Base-by-base conservation (phyloP, 768 basidiomycete species). In the Mycena amicta region DNA sequence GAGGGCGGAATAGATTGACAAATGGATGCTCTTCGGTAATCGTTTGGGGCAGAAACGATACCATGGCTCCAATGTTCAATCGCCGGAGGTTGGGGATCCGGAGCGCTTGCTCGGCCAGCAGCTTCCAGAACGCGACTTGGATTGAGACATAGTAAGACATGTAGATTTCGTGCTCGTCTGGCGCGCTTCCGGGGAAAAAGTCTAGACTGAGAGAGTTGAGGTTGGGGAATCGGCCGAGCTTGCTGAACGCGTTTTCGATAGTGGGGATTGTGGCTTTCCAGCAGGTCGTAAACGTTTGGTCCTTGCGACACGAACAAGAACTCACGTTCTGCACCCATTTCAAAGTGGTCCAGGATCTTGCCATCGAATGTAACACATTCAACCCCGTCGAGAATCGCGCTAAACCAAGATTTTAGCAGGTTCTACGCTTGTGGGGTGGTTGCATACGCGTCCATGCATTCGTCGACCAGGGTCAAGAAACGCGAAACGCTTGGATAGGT, bases 321-420 rank as follows among this genome's bases (percentile, higher is more conserved):
- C 51, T 13, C 50, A 57, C 55, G 29, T n/a, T 53, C 55, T 22
- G 55, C 46, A 23, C 60, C 60, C 4, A 57, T 43, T 2, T 53
- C 55, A 22, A 53, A 61, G 49, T 61, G 56, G 47, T 61, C 60
- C 26, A 52, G 16, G 16, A 8, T 2, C 23, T 23, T 30, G 13
- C 55, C 60, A 20, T 61, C 52, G 41, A 61, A 61, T 13, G 29
- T 5, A 8, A 61, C 3, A 11, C 15, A 25, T 8, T 57, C 52
- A 13, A 61, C 60, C 5, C 23, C 49, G 26, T 53, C 16, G 28
- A 61, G 22, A 31, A 61, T 61, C 27, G 8, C n/a, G 2, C 60
- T 61, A 20, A 22, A n/a, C n/a, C n/a, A n/a, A n/a, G n/a, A n/a
- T n/a, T n/a, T n/a, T n/a, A n/a, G n/a, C n/a, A n/a, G n/a, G n/a